Percentiles rank a stretch among this genome's conserved stretches.
phyloP scores from a whole-genome alignment of 305 asterid genomes.

The Ajuga reptans region DNA sequence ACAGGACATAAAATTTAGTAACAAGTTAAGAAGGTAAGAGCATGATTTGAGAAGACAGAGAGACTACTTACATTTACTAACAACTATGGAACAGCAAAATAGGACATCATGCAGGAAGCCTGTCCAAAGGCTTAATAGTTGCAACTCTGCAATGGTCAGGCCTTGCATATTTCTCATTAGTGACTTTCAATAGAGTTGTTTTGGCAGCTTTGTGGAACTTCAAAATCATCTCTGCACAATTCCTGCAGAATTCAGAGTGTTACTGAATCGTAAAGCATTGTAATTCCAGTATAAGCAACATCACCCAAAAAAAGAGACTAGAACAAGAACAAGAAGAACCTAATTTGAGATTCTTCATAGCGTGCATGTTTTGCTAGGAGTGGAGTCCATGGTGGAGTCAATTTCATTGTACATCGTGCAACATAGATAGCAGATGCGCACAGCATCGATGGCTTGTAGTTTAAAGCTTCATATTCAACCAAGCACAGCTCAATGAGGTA shows the following conservation, averaged over 20 bases:
- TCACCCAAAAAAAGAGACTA: conserved; percentile 24
- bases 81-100: neutral
- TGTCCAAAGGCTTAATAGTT: conserved; percentile 49
- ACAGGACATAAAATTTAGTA: neutral
- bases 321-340: conserved; percentile 27
- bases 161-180: conserved; percentile 55
- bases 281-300: neutral
- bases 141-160: conserved; percentile 45
- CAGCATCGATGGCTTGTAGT: conserved; percentile 78
- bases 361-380: conserved; percentile 57
- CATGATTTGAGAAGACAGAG: neutral
- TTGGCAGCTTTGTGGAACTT: conserved; percentile 73
- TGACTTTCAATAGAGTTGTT: conserved; percentile 52
- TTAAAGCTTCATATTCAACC: conserved; percentile 72
- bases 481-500: conserved; percentile 90
- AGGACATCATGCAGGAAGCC: conserved; percentile 41
- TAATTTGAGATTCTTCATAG: conserved; percentile 63
- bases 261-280: neutral
- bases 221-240: conserved; percentile 66
- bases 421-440: conserved; percentile 91
- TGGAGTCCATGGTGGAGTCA: conserved; percentile 69
- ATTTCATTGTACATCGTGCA: conserved; percentile 66
- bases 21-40: neutral
- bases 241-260: conserved; percentile 35
- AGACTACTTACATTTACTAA: neutral